These are phyloP conservation scores for Phialophora verrucosa DNA, from an alignment of 2,329 filamentous ascomycete genomes.

Conservation along the genomic window DNA sequence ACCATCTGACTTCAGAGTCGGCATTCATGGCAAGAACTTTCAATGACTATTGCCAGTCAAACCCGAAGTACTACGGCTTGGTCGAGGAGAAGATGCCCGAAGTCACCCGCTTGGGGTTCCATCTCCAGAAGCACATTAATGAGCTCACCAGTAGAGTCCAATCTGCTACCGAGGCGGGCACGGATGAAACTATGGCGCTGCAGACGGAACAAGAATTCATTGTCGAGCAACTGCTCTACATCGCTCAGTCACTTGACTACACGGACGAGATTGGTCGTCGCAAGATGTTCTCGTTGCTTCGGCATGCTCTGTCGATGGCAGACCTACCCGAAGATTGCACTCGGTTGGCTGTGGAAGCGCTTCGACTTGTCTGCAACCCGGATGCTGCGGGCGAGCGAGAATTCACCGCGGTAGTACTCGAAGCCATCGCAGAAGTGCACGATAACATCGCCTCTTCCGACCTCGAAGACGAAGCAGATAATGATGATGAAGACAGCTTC, in stretches of 20 bases:
- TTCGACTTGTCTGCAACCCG: conserved; percentile 79
- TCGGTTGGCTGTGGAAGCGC: conserved; percentile 79
- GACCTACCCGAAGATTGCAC: conserved; percentile 92
- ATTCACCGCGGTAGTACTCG: conserved; percentile 67
- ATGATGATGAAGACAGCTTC: conserved; percentile 85
- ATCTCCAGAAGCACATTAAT: conserved; percentile 79
- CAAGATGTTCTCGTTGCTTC: conserved; percentile 92
- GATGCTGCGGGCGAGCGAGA: conserved; percentile 57
- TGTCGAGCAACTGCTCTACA: conserved; percentile 91
- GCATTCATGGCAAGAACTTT: conserved; percentile 90
- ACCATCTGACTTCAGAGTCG: conserved; percentile 70
- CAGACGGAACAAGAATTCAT: conserved; percentile 92
- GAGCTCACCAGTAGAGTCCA: conserved; percentile 46
- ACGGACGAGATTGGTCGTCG: conserved; percentile 94
- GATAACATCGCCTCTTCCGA: conserved; percentile 73
- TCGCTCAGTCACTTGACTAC: conserved; percentile 90
- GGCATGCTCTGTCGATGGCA: conserved; percentile 82
- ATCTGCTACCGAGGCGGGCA: conserved; percentile 60
- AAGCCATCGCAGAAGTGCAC: conserved; percentile 95
- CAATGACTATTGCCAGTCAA: conserved; percentile 87
- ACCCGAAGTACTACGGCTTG: conserved; percentile 74
- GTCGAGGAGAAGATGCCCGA: conserved; percentile 94
- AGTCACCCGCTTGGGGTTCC: conserved; percentile 87
- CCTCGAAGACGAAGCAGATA: conserved; percentile 38
- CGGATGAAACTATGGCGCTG: conserved; percentile 67